These are phyloP conservation scores for Starmera caribaea DNA, from an alignment of 805 yeast genomes.

Conservation along the genomic window DNA sequence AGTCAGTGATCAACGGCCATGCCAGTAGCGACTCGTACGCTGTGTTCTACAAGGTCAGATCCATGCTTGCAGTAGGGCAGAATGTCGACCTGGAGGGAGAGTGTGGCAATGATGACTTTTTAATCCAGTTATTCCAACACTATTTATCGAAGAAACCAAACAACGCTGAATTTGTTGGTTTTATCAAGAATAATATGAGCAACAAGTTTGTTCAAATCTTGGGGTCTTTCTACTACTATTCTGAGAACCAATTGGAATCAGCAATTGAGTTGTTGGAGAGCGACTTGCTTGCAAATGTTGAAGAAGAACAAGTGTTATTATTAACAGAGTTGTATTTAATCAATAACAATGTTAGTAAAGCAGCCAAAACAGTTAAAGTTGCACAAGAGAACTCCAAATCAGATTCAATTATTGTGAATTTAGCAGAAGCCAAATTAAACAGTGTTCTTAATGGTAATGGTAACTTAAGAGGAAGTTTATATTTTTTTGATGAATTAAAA, in stretches of 20 bases:
- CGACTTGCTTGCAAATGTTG: constrained; percentile 22
- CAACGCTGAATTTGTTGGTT: constrained; percentile 8
- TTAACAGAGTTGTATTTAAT: constrained; percentile 31
- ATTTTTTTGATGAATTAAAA: constrained; percentile 75
- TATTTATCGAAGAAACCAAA: too few relatives aligned
- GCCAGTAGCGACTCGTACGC: too few relatives aligned
- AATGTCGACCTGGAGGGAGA: too few relatives aligned
- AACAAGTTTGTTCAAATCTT: constrained; percentile 27
- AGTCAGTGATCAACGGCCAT: too few relatives aligned
- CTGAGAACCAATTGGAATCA: constrained; percentile 29
- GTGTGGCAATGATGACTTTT: too few relatives aligned
- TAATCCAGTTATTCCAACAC: too few relatives aligned
- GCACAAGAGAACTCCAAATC: constrained; percentile 39
- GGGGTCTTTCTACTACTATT: constrained; percentile 31
- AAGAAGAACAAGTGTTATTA: constrained; percentile 31
- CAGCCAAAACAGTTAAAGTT: constrained; percentile 32
- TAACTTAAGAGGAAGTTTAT: constrained; percentile 33
- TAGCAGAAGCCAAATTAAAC: constrained; percentile 67
- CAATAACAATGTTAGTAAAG: constrained; percentile 34
- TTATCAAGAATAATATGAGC: constrained; percentile 11
- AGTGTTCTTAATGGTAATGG: constrained; percentile 31
- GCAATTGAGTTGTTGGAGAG: constrained; percentile 28
- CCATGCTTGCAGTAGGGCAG: too few relatives aligned
- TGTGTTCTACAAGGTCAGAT: too few relatives aligned
- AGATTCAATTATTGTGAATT: constrained; percentile 69